Evolutionary conservation across 2,329 filamentous ascomycete genomes (phyloP).

Genomic region (Bipolaris gigantea): DNA sequence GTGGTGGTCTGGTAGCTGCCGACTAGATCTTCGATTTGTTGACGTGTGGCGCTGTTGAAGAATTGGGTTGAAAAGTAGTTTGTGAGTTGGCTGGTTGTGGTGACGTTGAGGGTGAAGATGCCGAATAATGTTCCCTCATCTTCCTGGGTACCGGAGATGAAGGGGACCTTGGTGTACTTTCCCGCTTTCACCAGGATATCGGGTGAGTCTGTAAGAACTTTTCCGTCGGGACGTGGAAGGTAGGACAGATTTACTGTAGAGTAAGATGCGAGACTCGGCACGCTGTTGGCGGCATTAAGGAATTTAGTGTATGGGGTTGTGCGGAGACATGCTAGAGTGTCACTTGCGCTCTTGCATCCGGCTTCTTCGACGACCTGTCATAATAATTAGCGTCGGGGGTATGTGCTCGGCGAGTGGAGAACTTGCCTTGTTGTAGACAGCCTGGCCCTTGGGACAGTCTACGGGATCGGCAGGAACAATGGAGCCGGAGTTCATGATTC

Average conservation of each 20-base stretch:
- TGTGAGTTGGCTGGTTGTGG: slow-evolving; percentile 60
- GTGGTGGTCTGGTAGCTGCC: slow-evolving; percentile 62
- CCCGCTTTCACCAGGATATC: slow-evolving; percentile 59
- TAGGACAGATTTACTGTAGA: slow-evolving; percentile 71
- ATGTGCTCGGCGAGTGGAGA: too few species aligned
- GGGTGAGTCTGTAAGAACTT: slow-evolving; percentile 62
- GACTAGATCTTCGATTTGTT: slow-evolving; percentile 60
- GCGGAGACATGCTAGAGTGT: slow-evolving; percentile 55
- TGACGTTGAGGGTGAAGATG: slow-evolving; percentile 70
- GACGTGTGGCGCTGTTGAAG: slow-evolving; percentile 60
- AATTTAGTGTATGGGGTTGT: slow-evolving; percentile 50
- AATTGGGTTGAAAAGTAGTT: slow-evolving; percentile 64
- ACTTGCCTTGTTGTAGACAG: slow-evolving; percentile 54
- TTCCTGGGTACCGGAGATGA: slow-evolving; percentile 74
- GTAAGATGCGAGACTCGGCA: slow-evolving; percentile 69
- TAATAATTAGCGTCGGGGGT: slow-evolving; percentile 60
- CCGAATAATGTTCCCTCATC: slow-evolving; percentile 78
- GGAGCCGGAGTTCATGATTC: slow-evolving; percentile 65
- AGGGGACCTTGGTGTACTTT: slow-evolving; percentile 61
- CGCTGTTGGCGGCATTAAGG: slow-evolving; percentile 68
- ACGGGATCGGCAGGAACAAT: slow-evolving; percentile 54
- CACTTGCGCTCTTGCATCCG: slow-evolving; percentile 48
- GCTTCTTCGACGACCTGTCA: slow-evolving; percentile 50
- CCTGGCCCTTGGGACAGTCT: slow-evolving; percentile 67
- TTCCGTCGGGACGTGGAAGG: slow-evolving; percentile 72